These are phyloP conservation scores for Kluyveromyces dobzhanskii DNA, from an alignment of 805 yeast species.

Conservation along the genomic window DNA sequence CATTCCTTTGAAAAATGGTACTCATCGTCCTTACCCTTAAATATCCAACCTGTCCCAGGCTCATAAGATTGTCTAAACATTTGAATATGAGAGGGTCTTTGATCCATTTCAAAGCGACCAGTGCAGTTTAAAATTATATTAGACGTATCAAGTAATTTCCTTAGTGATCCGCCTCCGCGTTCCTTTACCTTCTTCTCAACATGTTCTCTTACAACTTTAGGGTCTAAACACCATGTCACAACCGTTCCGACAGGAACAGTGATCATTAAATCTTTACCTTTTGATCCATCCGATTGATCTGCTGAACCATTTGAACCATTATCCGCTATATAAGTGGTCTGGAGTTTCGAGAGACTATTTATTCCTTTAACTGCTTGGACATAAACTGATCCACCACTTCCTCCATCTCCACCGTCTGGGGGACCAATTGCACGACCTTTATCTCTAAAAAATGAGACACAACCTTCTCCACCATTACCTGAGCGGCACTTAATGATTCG, in stretches of 20 bases:
- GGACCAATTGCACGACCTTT: slow-evolving; percentile 84
- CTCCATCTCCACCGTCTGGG: slow-evolving; percentile 99
- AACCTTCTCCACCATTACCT: slow-evolving; percentile 88
- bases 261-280: slow-evolving; percentile 70
- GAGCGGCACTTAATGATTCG: slow-evolving; percentile 57
- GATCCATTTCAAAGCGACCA: slow-evolving; percentile 23
- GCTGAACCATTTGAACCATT: slow-evolving; percentile 66
- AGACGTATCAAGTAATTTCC: slow-evolving; percentile 16
- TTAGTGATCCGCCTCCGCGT: slow-evolving; percentile 15
- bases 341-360: slow-evolving; percentile 61
- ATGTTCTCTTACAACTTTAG: slow-evolving; percentile 35
- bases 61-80: slow-evolving; percentile 51
- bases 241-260: slow-evolving; percentile 91
- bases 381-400: slow-evolving; percentile 81
- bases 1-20: slow-evolving; percentile 59
- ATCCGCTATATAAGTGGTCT: slow-evolving; percentile 59
- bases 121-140: slow-evolving; percentile 28
- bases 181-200: slow-evolving; percentile 14
- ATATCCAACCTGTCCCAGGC: slow-evolving; percentile 84
- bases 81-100: slow-evolving; percentile 42
- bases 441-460: slow-evolving; percentile 78
- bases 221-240: slow-evolving; percentile 78
- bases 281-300: slow-evolving; percentile 77
- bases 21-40: slow-evolving; percentile 67
- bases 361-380: slow-evolving; percentile 71